Base-by-base conservation (phyloP, 176 grass and related monocot species). In the Musa itinerans region DNA sequence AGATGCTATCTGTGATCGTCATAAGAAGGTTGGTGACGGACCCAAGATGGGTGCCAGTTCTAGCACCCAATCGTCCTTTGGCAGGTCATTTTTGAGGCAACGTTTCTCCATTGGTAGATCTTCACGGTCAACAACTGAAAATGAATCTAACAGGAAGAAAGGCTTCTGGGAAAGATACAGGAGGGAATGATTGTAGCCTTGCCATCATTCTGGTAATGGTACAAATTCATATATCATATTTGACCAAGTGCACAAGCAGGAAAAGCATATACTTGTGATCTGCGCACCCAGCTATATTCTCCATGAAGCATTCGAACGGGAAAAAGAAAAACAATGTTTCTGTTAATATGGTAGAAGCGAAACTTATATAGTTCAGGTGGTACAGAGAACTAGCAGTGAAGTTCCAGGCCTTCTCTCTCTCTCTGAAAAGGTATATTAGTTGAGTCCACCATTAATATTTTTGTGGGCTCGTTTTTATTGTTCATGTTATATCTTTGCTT, bases 121-220 rank as follows among this genome's bases (percentile, higher is more conserved):
- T 2, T 61, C 80, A 75, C 72, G 71, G 51, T 81, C 69, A 29
- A 49, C 66, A 43, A 77, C 66, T 22, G 75, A 71, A 52, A 77
- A 57, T 62, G 89, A 83, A 26, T 50, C 53, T 71, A 84, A 75
- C 65, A 82, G 86, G 48, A 96, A 89, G 77, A 96, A 83, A 68
- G 73, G 88, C 23, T 91, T 96, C 78, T 96, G 92, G 92, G 80
- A 65, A 77, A 81, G 69, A 71, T 81, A 83, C 53, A 51, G 76
- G 81, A 88, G 63, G 81, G 83, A 83, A 53, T 90, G 85, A 83
- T 20, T 8, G 26, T 16, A 29, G 1, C 63, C 22, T 9, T 43
- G 34, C 34, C 34, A 3, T 29, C 29, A 3, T 29, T 29, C 29
- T 0, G 34, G 34, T 43, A 43, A 43, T 43, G 34, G 34, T 43